Percentiles rank a stretch among this genome's conserved stretches.
Evolutionary conservation across 805 yeast genomes (phyloP).

Genomic region (Komagataella pseudopastoris): DNA sequence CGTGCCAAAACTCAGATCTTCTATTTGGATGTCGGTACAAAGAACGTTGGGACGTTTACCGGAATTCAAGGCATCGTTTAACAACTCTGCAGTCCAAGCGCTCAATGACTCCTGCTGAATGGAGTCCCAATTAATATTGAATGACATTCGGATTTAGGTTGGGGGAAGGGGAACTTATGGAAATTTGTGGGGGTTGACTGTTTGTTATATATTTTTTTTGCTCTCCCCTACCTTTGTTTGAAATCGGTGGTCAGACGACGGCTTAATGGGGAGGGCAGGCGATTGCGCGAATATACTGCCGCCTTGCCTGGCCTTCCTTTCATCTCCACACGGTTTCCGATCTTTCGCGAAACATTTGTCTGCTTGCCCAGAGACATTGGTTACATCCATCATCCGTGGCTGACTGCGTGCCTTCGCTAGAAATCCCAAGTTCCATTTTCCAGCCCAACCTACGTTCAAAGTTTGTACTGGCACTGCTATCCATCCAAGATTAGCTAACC

Average conservation of each 20-base stretch:
- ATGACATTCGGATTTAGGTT: constrained; percentile 39
- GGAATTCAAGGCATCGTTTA: constrained; percentile 62
- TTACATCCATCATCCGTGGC: background rate
- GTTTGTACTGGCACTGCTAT: background rate
- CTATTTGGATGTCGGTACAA: constrained; percentile 54
- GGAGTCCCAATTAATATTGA: constrained; percentile 66
- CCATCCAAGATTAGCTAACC: background rate
- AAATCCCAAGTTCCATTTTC: background rate
- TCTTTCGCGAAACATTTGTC: background rate
- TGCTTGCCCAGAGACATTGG: background rate
- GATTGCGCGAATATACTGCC: background rate
- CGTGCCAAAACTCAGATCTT: constrained; percentile 61
- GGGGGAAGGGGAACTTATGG: background rate
- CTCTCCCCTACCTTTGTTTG: background rate
- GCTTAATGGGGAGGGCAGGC: background rate
- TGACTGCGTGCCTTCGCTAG: background rate
- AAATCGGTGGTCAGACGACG: background rate
- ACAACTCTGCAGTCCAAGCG: constrained; percentile 46
- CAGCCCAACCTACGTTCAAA: background rate
- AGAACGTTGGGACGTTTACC: constrained; percentile 60
- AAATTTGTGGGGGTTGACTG: background rate
- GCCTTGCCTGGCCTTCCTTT: no score
- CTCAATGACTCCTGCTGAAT: constrained; percentile 53
- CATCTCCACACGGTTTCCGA: no score
- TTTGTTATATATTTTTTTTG: background rate